phyloP scores from a whole-genome alignment of 2,329 filamentous ascomycete species.

The Chalaropsis ovoidea region DNA sequence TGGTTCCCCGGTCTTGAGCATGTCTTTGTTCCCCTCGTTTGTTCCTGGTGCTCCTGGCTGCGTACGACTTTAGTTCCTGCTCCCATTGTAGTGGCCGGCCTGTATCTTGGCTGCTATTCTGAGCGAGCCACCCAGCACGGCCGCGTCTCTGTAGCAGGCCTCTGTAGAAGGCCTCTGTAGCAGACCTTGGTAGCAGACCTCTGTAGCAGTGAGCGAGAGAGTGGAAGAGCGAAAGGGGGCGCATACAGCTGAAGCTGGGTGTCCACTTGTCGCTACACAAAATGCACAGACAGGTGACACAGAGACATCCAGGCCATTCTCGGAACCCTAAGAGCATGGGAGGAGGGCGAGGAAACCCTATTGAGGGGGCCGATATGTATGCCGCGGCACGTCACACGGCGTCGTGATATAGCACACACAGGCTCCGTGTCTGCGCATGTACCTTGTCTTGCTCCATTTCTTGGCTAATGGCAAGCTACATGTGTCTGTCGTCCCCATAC shows the following conservation, averaged over 20 bases:
- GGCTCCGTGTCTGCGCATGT: background rate
- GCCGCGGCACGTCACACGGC: background rate
- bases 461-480: background rate
- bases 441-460: background rate
- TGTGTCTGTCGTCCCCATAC: background rate
- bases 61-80: background rate
- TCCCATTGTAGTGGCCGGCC: background rate
- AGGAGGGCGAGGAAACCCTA: background rate
- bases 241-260: background rate
- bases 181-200: no score
- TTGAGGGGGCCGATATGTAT: background rate
- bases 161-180: no score
- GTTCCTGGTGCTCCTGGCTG: background rate
- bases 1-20: background rate
- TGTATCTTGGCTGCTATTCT: background rate
- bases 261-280: conserved; percentile 1
- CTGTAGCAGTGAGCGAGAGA: background rate
- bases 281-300: conserved; percentile 3
- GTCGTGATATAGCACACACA: background rate
- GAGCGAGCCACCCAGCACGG: background rate
- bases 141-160: no score
- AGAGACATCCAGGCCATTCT: background rate
- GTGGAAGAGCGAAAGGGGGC: background rate
- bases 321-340: background rate
- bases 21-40: conserved; percentile 6